Base-by-base conservation (phyloP, 345 rosid genomes). In the Salix viminalis region DNA sequence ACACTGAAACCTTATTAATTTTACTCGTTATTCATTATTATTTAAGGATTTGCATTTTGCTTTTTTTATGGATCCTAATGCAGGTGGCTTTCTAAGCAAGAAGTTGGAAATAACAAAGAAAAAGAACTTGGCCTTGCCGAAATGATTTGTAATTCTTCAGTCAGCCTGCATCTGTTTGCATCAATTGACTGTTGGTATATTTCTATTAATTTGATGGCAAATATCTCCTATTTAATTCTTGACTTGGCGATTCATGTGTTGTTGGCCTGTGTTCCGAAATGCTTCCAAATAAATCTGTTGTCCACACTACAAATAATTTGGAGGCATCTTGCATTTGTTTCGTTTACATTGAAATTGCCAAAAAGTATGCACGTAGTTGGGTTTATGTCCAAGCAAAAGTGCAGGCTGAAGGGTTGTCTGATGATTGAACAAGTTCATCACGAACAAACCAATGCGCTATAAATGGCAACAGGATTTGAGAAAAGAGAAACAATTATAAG, bases 81-180 rank as follows among this genome's bases (percentile, higher is more conserved):
- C 83, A 88, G 91, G 90, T 75, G 87, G 83, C 46, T 83, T 84
- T 75, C 80, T 70, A 6, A 79, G 80, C 81, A 88, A 85, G 81
- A 83, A 79, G 81, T 62, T 80, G 41, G 86, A 77, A 28, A 62
- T 71, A 41, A 18, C 81, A 36, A 87, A 77, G 78, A 73, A 36
- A 32, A 69, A 78, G 16, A 76, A 78, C 83, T 70, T 73, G 23
- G 71, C 77, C 50, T 77, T 74, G 6, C 72, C 81, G 48, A 89
- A 79, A 83, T 87, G 79, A 86, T 74, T 14, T 15, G n/a, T n/a
- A 67, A 56, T 46, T 42, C 73, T 56, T 42, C 28, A 24, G 42
- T 36, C 69, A 16, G 66, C 65, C 42, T 13, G 18, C 52, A 12
- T 65, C 70, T 46, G n/a, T 74, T 46, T 18, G 56, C 62, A 24